These are phyloP conservation scores for Cryptococcus maquisensis DNA, from an alignment of 1,284 basidiomycete genomes.

Conservation along the genomic window DNA sequence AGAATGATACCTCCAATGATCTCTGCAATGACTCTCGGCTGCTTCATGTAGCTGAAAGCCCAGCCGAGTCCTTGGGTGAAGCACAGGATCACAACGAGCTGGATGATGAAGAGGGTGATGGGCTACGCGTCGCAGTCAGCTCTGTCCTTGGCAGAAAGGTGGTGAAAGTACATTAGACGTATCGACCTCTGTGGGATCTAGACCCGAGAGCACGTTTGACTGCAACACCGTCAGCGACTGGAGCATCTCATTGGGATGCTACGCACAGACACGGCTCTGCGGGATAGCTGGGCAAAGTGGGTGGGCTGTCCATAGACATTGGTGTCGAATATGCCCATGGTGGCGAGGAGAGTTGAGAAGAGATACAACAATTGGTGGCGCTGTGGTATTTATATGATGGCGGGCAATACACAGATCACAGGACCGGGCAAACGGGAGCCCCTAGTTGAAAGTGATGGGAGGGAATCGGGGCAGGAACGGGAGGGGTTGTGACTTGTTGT, in stretches of 20 bases:
- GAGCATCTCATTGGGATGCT: not conserved
- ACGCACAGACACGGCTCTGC: not conserved
- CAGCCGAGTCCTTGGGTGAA: conserved; percentile 69
- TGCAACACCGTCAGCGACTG: conserved; percentile 3
- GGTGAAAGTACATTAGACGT: conserved; percentile 50
- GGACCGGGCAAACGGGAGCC: not conserved
- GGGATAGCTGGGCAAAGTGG: not conserved
- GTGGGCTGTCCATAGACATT: not conserved
- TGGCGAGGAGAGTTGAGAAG: not conserved
- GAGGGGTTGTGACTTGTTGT: not conserved
- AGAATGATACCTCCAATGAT: conserved; percentile 78
- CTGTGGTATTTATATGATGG: too few relatives aligned
- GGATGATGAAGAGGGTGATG: conserved; percentile 77
- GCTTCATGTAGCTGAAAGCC: conserved; percentile 62
- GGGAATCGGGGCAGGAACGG: not conserved
- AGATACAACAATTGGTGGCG: too few relatives aligned
- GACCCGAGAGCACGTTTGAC: conserved; percentile 52
- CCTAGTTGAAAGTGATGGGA: not conserved
- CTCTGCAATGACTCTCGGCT: conserved; percentile 83
- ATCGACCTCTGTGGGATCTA: conserved; percentile 63
- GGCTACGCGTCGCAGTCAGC: conserved; percentile 52
- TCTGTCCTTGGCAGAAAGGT: not conserved
- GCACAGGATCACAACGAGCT: conserved; percentile 60
- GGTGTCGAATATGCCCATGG: not conserved
- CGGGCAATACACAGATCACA: not conserved